These are phyloP conservation scores for Papilionanthe hybrid DNA, from an alignment of 116 monocot species.

Conservation along the genomic window DNA sequence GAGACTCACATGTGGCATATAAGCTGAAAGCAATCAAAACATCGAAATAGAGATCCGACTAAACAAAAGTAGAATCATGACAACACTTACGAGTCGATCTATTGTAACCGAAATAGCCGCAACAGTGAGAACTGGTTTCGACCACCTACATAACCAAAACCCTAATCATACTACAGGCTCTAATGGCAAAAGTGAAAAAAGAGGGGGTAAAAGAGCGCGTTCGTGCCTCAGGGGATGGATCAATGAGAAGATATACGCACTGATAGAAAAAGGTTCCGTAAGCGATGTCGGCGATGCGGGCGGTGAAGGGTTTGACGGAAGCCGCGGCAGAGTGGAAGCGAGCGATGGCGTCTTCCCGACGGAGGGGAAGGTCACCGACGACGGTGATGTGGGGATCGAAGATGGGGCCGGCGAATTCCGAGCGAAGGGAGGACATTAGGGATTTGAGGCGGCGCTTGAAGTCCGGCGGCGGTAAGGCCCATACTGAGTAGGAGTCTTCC, in stretches of 20 bases:
- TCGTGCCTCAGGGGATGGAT: constrained; percentile 30
- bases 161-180: background rate
- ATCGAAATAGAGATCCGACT: background rate
- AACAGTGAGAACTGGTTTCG: constrained; percentile 46
- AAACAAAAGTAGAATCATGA: background rate
- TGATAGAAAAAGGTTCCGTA: constrained; percentile 47
- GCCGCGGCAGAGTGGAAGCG: constrained; percentile 31
- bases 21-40: constrained; percentile 32
- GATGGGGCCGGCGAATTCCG: constrained; percentile 49
- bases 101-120: constrained; percentile 44
- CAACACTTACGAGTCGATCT: constrained; percentile 38
- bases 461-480: constrained; percentile 50
- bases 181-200: background rate
- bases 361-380: constrained; percentile 35
- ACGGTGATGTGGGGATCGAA: constrained; percentile 69
- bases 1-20: constrained; percentile 86
- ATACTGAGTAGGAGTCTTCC: constrained; percentile 38
- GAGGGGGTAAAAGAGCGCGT: background rate
- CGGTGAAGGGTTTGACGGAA: constrained; percentile 27
- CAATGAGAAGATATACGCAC: constrained; percentile 51
- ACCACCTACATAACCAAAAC: constrained; percentile 34
- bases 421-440: constrained; percentile 42
- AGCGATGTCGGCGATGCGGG: constrained; percentile 21
- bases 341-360: constrained; percentile 17
- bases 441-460: constrained; percentile 29